These are phyloP conservation scores for Xylaria sp. DNA, from an alignment of 2,329 filamentous ascomycete genomes.

Conservation along the genomic window DNA sequence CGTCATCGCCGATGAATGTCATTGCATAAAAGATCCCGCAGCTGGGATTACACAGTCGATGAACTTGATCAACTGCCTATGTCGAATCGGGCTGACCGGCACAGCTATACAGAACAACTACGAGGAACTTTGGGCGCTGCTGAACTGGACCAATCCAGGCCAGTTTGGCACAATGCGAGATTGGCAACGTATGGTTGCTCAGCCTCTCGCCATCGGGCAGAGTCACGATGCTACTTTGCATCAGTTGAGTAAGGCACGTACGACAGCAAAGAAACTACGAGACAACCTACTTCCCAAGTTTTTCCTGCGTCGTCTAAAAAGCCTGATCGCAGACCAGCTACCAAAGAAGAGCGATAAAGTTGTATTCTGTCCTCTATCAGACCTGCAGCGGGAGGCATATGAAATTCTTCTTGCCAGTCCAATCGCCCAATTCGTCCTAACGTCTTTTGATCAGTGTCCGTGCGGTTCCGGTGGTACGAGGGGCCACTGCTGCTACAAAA, in stretches of 20 bases:
- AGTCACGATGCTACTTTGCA: conserved; percentile 89
- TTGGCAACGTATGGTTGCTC: conserved; percentile 82
- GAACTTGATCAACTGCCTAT: conserved; percentile 90
- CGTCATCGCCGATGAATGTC: conserved; percentile 93
- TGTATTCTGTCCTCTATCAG: conserved; percentile 92
- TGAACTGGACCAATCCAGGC: conserved; percentile 97
- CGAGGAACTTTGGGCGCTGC: conserved; percentile 93
- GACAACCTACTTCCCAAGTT: conserved; percentile 88
- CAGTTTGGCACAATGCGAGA: conserved; percentile 70
- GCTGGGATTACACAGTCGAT: conserved; percentile 86
- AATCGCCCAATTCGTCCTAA: conserved; percentile 74
- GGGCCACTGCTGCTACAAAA: conserved; percentile 82
- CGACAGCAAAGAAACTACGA: conserved; percentile 85
- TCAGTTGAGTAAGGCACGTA: conserved; percentile 83
- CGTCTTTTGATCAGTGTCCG: conserved; percentile 73
- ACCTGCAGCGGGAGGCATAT: conserved; percentile 84
- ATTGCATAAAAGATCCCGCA: conserved; percentile 82
- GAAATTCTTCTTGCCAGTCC: conserved; percentile 81
- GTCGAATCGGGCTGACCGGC: conserved; percentile 91
- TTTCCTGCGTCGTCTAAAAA: conserved; percentile 93
- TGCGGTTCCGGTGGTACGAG: conserved; percentile 76
- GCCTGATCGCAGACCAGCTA: conserved; percentile 88
- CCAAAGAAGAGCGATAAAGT: conserved; percentile 95
- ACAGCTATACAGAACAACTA: conserved; percentile 99
- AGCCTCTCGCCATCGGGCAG: conserved; percentile 86